Evolutionary conservation across 2,329 filamentous ascomycete genomes (phyloP), one percentile per base, ranked within the genome.

Genomic region (Aspergillus sp.): DNA sequence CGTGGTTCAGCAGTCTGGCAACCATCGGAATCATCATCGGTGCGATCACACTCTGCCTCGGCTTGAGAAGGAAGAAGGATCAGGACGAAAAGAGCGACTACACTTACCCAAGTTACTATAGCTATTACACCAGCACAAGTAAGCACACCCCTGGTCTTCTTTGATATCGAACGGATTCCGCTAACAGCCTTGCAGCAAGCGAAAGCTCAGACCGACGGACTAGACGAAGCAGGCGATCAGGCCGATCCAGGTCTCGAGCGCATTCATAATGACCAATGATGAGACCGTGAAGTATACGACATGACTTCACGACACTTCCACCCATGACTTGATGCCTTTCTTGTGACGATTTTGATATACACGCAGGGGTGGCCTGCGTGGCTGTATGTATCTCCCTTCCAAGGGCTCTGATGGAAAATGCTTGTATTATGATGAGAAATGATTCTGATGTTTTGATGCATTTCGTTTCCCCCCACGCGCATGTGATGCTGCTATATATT

Each of bases 21-120:
- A 78, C 74, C 38, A 70, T 82, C 47, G 79, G 75, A n/a, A 77
- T 79, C 25, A 68, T 79, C 13, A 63, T 82, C 52, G 79, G 78
- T 53, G 78, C 76, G 11, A 65, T 83, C 60, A 80, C 80, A 11
- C 66, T 82, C 19, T 77, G 79, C 49, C 68, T 83, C 48, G 81
- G 81, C 7, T 60, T 83, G 68, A 80, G 76, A 72, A 76, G 80
- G 64, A 74, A 72, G 61, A 74, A 67, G 55, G 69, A 76, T 43
- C 67, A 76, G 17, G 76, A 79, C 34, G 72, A 75, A 54, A 81
- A 80, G 70, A 79, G 73, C 66, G 69, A 71, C 54, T 75, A 73
- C 53, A 75, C 72, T 23, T 75, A 74, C 68, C 76, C 73, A 41
- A 80, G 75, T 64, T 80, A 79, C 66, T 77, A 74, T 28, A 73